Percentiles rank a stretch among this genome's conserved stretches.
phyloP scores from a whole-genome alignment of 371 early-diverging fungal species.

The Syncephalastrum racemosum region DNA sequence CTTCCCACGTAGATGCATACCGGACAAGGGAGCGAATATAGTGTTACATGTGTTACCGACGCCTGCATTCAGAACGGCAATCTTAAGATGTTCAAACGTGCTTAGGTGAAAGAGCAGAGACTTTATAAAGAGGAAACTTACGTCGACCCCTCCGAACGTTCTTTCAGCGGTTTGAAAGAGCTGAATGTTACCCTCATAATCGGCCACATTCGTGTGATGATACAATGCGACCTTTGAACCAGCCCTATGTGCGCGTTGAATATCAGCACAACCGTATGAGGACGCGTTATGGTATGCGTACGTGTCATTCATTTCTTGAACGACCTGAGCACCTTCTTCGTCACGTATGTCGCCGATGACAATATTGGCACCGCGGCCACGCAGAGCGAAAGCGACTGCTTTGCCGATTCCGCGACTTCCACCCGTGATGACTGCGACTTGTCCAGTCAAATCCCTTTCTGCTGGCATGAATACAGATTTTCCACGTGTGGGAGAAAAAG shows the following conservation, averaged over 20 bases:
- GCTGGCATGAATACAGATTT: too few species aligned
- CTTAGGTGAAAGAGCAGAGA: too few species aligned
- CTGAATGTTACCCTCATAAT: slow-evolving; percentile 38
- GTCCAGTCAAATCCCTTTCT: slow-evolving; percentile 12
- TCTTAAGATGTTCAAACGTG: not conserved
- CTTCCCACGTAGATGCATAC: slow-evolving; percentile 18
- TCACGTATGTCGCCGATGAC: slow-evolving; percentile 64
- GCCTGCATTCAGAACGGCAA: slow-evolving; percentile 18
- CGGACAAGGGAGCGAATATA: slow-evolving; percentile 19
- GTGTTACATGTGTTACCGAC: slow-evolving; percentile 22
- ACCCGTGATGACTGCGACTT: slow-evolving; percentile 70
- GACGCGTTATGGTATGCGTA: slow-evolving; percentile 12
- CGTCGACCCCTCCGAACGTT: slow-evolving; percentile 62
- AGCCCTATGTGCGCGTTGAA: not conserved
- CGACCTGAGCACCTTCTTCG: slow-evolving; percentile 34
- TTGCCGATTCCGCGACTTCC: slow-evolving; percentile 62
- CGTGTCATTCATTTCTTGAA: slow-evolving; percentile 39
- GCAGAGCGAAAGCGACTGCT: slow-evolving; percentile 46
- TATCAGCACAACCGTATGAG: not conserved
- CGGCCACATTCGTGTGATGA: slow-evolving; percentile 61
- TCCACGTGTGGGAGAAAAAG: too few species aligned
- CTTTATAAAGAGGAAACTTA: slow-evolving; percentile 40
- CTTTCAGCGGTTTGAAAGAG: slow-evolving; percentile 50
- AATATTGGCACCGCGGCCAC: slow-evolving; percentile 52
- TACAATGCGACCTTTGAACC: slow-evolving; percentile 38